phyloP scores from a whole-genome alignment of 805 yeast genomes.

The Limtongozyma cylindracea region DNA sequence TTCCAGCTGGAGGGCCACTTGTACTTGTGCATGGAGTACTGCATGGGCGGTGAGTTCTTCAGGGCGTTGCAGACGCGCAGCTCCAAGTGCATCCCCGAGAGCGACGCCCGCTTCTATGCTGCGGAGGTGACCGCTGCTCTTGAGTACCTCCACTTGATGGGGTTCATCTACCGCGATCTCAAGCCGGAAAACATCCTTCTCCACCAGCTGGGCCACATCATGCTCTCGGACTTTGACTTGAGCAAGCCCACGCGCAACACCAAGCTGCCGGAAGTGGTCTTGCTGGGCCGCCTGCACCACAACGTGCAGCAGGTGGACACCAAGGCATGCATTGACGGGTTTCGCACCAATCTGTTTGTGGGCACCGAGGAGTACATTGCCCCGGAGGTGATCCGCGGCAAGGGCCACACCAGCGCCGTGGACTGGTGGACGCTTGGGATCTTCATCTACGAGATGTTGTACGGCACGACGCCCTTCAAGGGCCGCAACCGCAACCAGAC shows the following conservation, averaged over 20 bases:
- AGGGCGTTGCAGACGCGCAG: slow-evolving; percentile 83
- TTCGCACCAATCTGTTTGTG: slow-evolving; percentile 91
- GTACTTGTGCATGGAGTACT: slow-evolving; percentile 92
- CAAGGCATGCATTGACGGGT: slow-evolving; percentile 84
- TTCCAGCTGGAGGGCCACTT: slow-evolving; percentile 85
- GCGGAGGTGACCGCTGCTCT: slow-evolving; percentile 94
- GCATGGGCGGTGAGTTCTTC: slow-evolving; percentile 98
- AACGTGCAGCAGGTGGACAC: slow-evolving; percentile 69
- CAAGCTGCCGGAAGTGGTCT: slow-evolving; percentile 49
- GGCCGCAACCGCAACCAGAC: slow-evolving; percentile 78
- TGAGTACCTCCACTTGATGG: slow-evolving; percentile 89
- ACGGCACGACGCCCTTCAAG: slow-evolving; percentile 91
- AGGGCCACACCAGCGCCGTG: slow-evolving; percentile 93
- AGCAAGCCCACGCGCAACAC: slow-evolving; percentile 68
- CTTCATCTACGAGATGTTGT: slow-evolving; percentile 78
- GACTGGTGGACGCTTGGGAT: slow-evolving; percentile 99
- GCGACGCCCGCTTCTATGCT: slow-evolving; percentile 82
- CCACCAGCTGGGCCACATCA: slow-evolving; percentile 94
- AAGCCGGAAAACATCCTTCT: slow-evolving; percentile 89
- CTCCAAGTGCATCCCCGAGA: slow-evolving; percentile 64
- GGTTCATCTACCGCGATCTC: slow-evolving; percentile 86
- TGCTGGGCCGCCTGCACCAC: too few relatives aligned
- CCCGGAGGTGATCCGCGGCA: slow-evolving; percentile 92
- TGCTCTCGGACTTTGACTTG: slow-evolving; percentile 90
- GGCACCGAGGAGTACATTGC: slow-evolving; percentile 98